Base-by-base conservation (phyloP, 140 eudicot species). In the Cichorium intybus region DNA sequence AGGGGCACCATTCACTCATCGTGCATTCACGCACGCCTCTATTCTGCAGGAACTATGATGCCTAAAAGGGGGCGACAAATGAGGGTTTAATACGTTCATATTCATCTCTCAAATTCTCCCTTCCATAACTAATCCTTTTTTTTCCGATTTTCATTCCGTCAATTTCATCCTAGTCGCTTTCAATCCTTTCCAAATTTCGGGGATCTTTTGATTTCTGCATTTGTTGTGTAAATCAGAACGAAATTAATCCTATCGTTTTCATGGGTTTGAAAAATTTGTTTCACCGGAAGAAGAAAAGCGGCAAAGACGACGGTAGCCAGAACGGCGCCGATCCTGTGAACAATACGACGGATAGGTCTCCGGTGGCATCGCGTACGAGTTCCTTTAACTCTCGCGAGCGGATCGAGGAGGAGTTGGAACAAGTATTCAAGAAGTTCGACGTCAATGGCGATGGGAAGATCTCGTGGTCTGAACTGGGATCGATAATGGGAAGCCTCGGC, bases 391-490 rank as follows among this genome's bases (percentile, higher is more conserved):
- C 66, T 11, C 74, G 79, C 14, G 69, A 46, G 1, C 68, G 49
- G 77, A 69, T 82, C 69, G 83, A 83, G 65, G 85, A 77, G 66
- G 85, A 83, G 29, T 62, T 83, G 9, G 60, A 59, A 1, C 83
- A 73, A 14, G 80, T 83, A 4, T 83, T 80, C 77, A 83, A 66
- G 52, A 83, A 70, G 49, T 83, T 83, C 58, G 89, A 83, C 65
- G 79, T 61, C 1, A 75, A 83, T 24, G 89, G 86, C 8, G 84
- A 83, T 67, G 89, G 81, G 16, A 69, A 76, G 66, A 76, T 76
- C 70, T 69, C 81, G 5, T 64, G 68, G 14, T 63, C 81, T 16
- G 81, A 76, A 10, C 52, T 76, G 2, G 81, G 77, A 54, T 71
- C 75, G 59, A 69, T 71, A 7, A 69, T 76, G 81, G 81, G 77